Conservation (phyloP, 306 rosid species). For the Cucumis sativus region DNA sequence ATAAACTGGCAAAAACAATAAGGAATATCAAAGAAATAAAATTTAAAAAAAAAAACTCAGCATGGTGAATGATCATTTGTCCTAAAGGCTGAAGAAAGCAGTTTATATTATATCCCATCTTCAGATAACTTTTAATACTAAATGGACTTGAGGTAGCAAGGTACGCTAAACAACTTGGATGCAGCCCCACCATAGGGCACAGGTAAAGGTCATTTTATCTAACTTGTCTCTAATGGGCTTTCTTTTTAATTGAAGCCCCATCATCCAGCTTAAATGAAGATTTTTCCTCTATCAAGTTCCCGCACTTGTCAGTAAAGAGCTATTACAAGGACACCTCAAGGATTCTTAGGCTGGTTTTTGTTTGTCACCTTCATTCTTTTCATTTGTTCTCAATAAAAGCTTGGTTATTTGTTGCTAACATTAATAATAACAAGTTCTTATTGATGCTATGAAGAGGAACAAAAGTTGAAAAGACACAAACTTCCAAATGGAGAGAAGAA, state of each 20-base stretch:
- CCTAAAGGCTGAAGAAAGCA: background rate
- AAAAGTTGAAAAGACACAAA: too few relatives aligned
- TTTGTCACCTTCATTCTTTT: background rate
- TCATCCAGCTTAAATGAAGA: background rate
- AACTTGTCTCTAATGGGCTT: background rate
- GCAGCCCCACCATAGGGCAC: background rate
- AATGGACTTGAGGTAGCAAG: background rate
- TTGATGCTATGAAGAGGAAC: too few relatives aligned
- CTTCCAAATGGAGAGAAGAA: too few relatives aligned
- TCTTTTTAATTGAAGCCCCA: background rate
- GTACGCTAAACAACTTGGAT: background rate
- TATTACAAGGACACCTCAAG: background rate
- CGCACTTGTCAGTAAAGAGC: background rate
- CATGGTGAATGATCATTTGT: background rate
- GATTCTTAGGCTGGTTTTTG: background rate
- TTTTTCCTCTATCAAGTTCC: background rate
- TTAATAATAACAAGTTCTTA: too few relatives aligned
- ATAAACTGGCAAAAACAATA: background rate
- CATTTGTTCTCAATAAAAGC: background rate
- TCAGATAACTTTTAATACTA: background rate
- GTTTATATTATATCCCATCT: background rate
- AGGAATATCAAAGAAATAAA: background rate
- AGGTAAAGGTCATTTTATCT: background rate
- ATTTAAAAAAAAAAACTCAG: background rate
- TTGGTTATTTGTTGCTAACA: background rate